phyloP scores from a whole-genome alignment of 345 rosid genomes.

The Euphorbia peplus region DNA sequence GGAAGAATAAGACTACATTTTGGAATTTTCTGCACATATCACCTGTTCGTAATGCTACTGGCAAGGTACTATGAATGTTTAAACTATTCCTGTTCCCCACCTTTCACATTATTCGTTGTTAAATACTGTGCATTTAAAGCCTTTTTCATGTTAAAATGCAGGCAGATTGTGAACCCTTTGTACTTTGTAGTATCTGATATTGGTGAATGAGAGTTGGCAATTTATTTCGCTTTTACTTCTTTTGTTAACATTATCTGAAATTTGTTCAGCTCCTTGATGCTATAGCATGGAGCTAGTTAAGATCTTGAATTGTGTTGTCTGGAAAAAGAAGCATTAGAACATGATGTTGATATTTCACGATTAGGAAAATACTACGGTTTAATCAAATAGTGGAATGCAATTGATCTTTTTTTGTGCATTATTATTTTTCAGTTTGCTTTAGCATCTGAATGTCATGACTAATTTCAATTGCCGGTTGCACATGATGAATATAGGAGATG shows the following conservation, averaged over 20 bases:
- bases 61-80: conserved; percentile 60
- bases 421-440: not conserved
- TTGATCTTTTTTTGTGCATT: not conserved
- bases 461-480: not conserved
- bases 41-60: conserved; percentile 88
- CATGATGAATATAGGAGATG: not conserved
- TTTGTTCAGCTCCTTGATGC: not conserved
- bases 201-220: not conserved
- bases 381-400: not conserved
- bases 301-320: not conserved
- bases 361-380: not conserved
- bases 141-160: not conserved
- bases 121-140: not conserved
- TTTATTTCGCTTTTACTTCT: not conserved
- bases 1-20: conserved; percentile 76
- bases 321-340: conserved; percentile 1
- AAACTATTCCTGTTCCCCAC: conserved; percentile 5
- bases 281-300: not conserved
- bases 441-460: not conserved
- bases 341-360: not conserved
- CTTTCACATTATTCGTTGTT: not conserved
- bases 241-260: not conserved
- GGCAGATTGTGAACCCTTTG: not conserved
- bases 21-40: conserved; percentile 94
- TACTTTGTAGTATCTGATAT: not conserved